Percentiles rank a stretch among this genome's conserved stretches.
These are phyloP conservation scores for Penicillium roqueforti DNA, from an alignment of 495 filamentous ascomycete genomes.

Conservation along the genomic window DNA sequence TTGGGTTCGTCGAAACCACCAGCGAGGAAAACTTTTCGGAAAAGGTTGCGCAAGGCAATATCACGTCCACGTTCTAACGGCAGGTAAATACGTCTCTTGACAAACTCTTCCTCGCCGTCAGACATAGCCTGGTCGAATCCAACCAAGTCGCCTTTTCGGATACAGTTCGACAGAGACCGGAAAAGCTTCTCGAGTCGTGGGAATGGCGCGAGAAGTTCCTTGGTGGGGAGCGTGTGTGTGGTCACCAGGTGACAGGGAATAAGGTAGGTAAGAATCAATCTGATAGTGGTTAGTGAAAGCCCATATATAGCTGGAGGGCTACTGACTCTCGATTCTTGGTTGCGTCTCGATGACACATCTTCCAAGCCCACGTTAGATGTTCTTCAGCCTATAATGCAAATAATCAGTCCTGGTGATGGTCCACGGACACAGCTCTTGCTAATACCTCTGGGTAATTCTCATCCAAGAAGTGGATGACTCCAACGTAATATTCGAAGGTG, in stretches of 20 bases:
- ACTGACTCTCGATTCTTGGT: constrained; percentile 74
- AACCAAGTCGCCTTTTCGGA: constrained; percentile 74
- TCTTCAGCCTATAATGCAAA: constrained; percentile 61
- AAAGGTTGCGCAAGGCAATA: constrained; percentile 81
- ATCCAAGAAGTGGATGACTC: constrained; percentile 83
- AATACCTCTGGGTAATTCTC: constrained; percentile 77
- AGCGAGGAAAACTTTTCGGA: constrained; percentile 82
- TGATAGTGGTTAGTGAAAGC: constrained; percentile 35
- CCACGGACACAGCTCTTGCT: neutral
- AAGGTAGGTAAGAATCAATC: constrained; percentile 90
- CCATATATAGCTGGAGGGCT: constrained; percentile 41
- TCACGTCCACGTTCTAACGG: constrained; percentile 90
- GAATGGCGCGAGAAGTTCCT: constrained; percentile 63
- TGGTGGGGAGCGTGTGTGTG: constrained; percentile 74
- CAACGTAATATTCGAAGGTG: constrained; percentile 95
- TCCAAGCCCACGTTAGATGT: constrained; percentile 72
- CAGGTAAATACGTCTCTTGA: constrained; percentile 91
- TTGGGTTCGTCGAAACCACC: constrained; percentile 74
- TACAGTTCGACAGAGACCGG: constrained; percentile 67
- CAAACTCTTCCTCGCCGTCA: constrained; percentile 79
- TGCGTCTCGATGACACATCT: constrained; percentile 66
- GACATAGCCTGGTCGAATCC: constrained; percentile 81
- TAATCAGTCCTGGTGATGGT: constrained; percentile 12
- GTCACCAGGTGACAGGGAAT: constrained; percentile 89
- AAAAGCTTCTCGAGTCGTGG: constrained; percentile 77